Evolutionary conservation across 108 stramenopile species (phyloP).

Genomic region (Craspedostauros australis): DNA sequence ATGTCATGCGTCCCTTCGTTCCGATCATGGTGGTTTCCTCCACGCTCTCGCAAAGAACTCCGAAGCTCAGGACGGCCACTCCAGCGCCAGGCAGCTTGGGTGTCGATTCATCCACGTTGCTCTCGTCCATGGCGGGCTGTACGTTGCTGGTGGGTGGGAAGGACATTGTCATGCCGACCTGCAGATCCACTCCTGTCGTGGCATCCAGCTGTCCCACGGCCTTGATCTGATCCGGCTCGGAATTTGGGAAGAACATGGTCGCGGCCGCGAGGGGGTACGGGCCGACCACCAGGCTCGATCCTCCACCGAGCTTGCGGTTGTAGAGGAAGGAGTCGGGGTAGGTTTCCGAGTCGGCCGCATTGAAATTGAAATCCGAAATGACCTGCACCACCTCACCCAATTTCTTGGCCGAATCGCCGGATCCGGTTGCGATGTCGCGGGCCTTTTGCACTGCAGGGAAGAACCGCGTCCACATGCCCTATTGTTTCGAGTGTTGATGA

Average conservation of each 20-base stretch:
- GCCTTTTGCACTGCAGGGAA: conserved; percentile 84
- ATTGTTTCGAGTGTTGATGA: background rate
- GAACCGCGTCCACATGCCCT: conserved; percentile 88
- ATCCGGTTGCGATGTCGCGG: conserved; percentile 30
- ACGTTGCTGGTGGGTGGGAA: conserved; percentile 39
- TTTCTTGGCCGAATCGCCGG: conserved; percentile 7
- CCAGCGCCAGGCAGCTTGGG: conserved; percentile 59
- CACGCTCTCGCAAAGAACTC: conserved; percentile 57
- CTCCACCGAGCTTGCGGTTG: conserved; percentile 57
- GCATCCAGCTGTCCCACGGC: conserved; percentile 54
- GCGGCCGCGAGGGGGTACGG: conserved; percentile 66
- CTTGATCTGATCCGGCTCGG: conserved; percentile 25
- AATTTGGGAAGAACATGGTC: conserved; percentile 37
- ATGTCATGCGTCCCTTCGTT: conserved; percentile 63
- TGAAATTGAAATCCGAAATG: conserved; percentile 61
- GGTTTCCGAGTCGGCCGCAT: conserved; percentile 52
- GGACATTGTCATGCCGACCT: conserved; percentile 35
- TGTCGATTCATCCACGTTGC: conserved; percentile 7
- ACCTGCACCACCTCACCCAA: conserved; percentile 55
- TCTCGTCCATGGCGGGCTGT: conserved; percentile 15
- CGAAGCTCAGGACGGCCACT: conserved; percentile 44
- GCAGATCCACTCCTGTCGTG: conserved; percentile 52
- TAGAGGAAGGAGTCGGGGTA: conserved; percentile 63
- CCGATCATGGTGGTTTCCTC: conserved; percentile 71
- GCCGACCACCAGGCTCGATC: conserved; percentile 43